A percentile compares a stretch with the other conserved stretches of the same genome.
phyloP scores from a whole-genome alignment of 75 land plant species.

The Selaginella tamariscina region DNA sequence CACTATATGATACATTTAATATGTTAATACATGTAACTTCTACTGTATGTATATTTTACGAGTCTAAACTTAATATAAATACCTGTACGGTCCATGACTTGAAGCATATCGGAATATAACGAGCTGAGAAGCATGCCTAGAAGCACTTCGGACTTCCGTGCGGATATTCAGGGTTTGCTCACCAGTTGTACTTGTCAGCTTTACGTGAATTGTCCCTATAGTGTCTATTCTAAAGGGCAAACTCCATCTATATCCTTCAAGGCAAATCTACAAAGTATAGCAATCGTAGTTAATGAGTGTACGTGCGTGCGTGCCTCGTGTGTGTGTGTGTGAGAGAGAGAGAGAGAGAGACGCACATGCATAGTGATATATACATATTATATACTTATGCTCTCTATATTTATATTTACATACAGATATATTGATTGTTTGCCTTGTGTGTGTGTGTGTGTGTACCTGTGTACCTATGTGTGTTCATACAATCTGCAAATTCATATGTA shows the following conservation, averaged over 20 bases:
- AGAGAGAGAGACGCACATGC: too few species aligned
- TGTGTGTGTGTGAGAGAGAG: too few species aligned
- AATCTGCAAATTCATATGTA: neutral
- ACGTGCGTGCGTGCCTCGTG: too few species aligned
- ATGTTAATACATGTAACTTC: neutral
- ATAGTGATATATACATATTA: too few species aligned
- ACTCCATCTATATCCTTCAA: slow-evolving; percentile 88
- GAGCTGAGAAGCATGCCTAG: slow-evolving; percentile 54
- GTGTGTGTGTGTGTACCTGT: neutral
- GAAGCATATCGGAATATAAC: slow-evolving; percentile 68
- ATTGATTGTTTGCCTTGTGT: neutral
- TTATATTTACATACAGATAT: neutral
- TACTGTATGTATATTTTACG: neutral
- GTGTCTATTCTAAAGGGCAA: slow-evolving; percentile 56
- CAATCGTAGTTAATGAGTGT: neutral
- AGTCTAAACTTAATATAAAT: too few species aligned
- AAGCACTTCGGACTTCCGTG: slow-evolving; percentile 59
- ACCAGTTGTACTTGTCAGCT: slow-evolving; percentile 32
- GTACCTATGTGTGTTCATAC: neutral
- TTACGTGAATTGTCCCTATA: slow-evolving; percentile 53
- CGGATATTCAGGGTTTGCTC: slow-evolving; percentile 26
- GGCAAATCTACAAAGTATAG: slow-evolving; percentile 34
- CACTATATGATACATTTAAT: too few species aligned
- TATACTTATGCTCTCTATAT: too few species aligned
- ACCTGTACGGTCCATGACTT: slow-evolving; percentile 82